A percentile compares a stretch with the other conserved stretches of the same genome.
Conservation (phyloP, 108 stramenopile species). For the Pseudonitzschia multiseries region DNA sequence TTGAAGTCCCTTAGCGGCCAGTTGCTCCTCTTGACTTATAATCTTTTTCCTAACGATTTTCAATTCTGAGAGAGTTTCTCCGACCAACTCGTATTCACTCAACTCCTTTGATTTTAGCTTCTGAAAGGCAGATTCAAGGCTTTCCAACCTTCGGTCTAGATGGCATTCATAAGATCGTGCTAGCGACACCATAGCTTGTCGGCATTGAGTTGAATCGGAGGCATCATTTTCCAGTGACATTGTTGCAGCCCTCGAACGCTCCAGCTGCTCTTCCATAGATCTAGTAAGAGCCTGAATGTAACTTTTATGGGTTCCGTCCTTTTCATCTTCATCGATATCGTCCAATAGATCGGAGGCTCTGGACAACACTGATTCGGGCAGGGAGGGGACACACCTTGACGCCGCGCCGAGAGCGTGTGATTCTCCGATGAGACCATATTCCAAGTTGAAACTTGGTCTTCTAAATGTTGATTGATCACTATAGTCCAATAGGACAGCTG, state of each 20-base stretch:
- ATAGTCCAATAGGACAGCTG: conserved; percentile 52
- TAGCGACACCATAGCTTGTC: conserved; percentile 55
- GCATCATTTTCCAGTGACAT: conserved; percentile 29
- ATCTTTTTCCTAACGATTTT: conserved; percentile 48
- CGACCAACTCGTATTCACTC: conserved; percentile 53
- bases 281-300: conserved; percentile 38
- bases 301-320: conserved; percentile 14
- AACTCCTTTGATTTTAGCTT: conserved; percentile 28
- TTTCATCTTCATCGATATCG: conserved; percentile 31
- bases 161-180: conserved; percentile 57
- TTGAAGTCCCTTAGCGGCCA: conserved; percentile 62
- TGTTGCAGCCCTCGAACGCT: conserved; percentile 23
- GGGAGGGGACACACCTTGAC: conserved; percentile 46
- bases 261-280: conserved; percentile 55
- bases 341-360: conserved; percentile 50
- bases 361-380: conserved; percentile 63
- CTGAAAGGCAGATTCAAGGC: conserved; percentile 45
- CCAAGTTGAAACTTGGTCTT: conserved; percentile 56
- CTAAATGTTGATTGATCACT: conserved; percentile 16
- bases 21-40: conserved; percentile 47
- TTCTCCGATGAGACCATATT: conserved; percentile 74
- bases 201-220: conserved; percentile 35
- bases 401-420: conserved; percentile 78
- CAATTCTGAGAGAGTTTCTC: conserved; percentile 59
- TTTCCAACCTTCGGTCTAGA: conserved; percentile 46